A percentile compares a stretch with the other conserved stretches of the same genome.
Evolutionary conservation across 108 stramenopile genomes (phyloP).

Genomic region (Fragilariopsis cylindrus): DNA sequence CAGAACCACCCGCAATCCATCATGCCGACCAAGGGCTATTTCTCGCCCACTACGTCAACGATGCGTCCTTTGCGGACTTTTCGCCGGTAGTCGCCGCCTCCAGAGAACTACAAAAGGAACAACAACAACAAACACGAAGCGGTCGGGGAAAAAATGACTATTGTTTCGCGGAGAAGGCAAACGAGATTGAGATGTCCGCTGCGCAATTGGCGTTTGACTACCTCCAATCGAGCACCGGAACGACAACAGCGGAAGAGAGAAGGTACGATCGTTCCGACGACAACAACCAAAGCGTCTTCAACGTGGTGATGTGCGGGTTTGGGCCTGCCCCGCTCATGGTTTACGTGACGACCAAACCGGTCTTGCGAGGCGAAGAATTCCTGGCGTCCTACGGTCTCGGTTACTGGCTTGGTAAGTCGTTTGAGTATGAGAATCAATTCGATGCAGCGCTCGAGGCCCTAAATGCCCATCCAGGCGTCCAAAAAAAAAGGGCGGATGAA

Average conservation of each 20-base stretch:
- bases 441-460: neutral
- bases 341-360: neutral
- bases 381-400: slow-evolving; percentile 3
- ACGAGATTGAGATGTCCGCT: neutral
- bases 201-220: neutral
- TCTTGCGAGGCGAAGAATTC: neutral
- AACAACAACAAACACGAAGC: neutral
- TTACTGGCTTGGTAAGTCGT: neutral
- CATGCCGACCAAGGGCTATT: neutral
- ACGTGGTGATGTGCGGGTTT: neutral
- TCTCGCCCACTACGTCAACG: neutral
- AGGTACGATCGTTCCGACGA: neutral
- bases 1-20: neutral
- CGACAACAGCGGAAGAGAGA: neutral
- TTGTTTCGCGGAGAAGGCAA: neutral
- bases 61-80: neutral
- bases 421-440: neutral
- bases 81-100: neutral
- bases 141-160: neutral
- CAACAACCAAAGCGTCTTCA: neutral
- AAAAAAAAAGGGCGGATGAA: no score
- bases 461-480: neutral
- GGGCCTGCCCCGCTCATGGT: neutral
- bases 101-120: neutral
- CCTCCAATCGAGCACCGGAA: neutral